Conservation (phyloP, 495 filamentous ascomycete genomes). For the Talaromyces thailandensis region DNA sequence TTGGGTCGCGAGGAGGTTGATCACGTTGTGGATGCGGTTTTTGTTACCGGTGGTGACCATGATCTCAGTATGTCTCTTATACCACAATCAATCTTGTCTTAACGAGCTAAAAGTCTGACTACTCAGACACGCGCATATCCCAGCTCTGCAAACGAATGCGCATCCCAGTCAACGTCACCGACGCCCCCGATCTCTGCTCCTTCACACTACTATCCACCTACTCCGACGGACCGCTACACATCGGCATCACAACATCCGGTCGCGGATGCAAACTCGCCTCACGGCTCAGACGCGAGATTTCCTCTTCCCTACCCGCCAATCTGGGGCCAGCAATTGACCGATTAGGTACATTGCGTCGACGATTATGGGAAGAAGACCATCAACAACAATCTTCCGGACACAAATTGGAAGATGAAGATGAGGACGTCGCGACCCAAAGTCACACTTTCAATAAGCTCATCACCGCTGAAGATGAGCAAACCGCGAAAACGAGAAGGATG, state of each 20-base stretch:
- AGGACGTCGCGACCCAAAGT: conserved; percentile 77
- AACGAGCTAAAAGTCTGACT: too few relatives aligned
- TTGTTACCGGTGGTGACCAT: conserved; percentile 63
- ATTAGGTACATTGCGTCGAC: conserved; percentile 65
- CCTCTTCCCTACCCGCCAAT: conserved; percentile 64
- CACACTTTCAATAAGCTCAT: conserved; percentile 80
- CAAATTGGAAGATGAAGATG: conserved; percentile 54
- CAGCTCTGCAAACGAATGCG: conserved; percentile 65
- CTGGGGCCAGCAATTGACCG: conserved; percentile 76
- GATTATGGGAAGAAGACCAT: conserved; percentile 74
- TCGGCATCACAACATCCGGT: conserved; percentile 93
- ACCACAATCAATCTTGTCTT: too few relatives aligned
- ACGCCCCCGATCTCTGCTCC: conserved; percentile 78
- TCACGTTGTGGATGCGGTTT: conserved; percentile 79
- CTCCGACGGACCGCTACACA: conserved; percentile 83
- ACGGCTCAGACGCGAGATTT: conserved; percentile 82
- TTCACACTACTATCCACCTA: conserved; percentile 86
- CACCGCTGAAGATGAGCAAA: conserved; percentile 59
- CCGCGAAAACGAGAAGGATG: conserved; percentile 71
- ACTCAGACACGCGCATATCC: conserved; percentile 58
- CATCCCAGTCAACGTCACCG: conserved; percentile 88
- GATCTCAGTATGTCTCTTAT: conserved; percentile 34
- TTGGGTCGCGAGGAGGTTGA: conserved; percentile 75
- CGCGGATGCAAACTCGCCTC: conserved; percentile 91
- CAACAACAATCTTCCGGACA: conserved; percentile 38